phyloP scores from a whole-genome alignment of 2,329 filamentous ascomycete genomes.

The Teratosphaeria destructans region DNA sequence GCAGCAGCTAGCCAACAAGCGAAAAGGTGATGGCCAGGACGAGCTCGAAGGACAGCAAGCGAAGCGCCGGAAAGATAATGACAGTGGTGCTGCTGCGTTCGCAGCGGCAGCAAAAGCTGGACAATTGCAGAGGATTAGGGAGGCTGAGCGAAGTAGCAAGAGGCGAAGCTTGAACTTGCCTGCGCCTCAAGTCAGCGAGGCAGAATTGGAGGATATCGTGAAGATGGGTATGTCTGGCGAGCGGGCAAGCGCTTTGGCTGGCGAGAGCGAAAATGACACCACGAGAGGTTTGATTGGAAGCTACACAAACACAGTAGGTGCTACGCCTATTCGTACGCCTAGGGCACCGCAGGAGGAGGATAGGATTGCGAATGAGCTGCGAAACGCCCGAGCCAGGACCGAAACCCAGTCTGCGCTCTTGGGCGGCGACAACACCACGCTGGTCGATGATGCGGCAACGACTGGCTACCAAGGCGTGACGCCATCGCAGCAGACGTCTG shows the following conservation, averaged over 20 bases:
- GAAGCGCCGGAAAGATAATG: slow-evolving; percentile 84
- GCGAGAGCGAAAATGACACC: slow-evolving; percentile 70
- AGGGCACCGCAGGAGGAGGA: slow-evolving; percentile 87
- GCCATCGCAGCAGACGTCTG: slow-evolving; percentile 66
- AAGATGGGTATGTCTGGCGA: slow-evolving; percentile 97
- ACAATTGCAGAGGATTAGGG: slow-evolving; percentile 85
- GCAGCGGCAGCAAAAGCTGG: slow-evolving; percentile 87
- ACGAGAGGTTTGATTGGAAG: slow-evolving; percentile 79
- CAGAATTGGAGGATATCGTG: slow-evolving; percentile 91
- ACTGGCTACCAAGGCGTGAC: slow-evolving; percentile 82
- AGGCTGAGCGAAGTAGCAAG: slow-evolving; percentile 95
- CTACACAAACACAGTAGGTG: slow-evolving; percentile 70
- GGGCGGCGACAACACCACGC: slow-evolving; percentile 84
- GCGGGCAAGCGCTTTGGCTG: slow-evolving; percentile 64
- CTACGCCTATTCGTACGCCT: slow-evolving; percentile 83
- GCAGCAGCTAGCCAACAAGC: slow-evolving; percentile 80
- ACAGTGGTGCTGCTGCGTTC: slow-evolving; percentile 58
- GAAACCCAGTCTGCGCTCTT: slow-evolving; percentile 89
- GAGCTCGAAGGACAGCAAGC: slow-evolving; percentile 53
- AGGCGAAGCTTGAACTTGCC: slow-evolving; percentile 73
- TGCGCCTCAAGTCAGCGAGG: slow-evolving; percentile 81
- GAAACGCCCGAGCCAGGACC: slow-evolving; percentile 82
- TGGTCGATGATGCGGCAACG: slow-evolving; percentile 72
- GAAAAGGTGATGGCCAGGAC: slow-evolving; percentile 84
- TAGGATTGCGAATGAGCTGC: slow-evolving; percentile 90